phyloP scores from a whole-genome alignment of 768 basidiomycete species.

The Termitomyces sp. region DNA sequence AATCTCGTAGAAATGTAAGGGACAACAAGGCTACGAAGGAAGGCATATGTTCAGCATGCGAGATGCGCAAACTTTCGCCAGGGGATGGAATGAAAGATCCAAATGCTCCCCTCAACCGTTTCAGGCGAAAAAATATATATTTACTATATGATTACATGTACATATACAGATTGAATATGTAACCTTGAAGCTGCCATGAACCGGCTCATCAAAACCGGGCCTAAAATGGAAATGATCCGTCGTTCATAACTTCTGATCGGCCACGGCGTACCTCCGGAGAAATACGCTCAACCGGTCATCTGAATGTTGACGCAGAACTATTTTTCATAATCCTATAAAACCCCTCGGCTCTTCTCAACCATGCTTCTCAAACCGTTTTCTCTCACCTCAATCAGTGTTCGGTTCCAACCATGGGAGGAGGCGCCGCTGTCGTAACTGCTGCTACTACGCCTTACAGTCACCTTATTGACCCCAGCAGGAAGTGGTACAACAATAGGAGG shows the following conservation, averaged over 20 bases:
- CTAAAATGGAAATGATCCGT: conserved; percentile 7
- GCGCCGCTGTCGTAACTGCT: conserved; percentile 34
- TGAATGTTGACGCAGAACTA: conserved; percentile 14
- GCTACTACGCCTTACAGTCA: conserved; percentile 31
- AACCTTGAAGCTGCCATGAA: neutral
- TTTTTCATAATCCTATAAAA: conserved; percentile 23
- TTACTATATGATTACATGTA: too few relatives aligned
- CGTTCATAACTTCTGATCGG: conserved; percentile 6
- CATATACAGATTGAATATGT: neutral
- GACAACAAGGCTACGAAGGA: neutral
- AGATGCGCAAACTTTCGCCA: neutral
- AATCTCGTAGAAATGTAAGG: conserved; percentile 26
- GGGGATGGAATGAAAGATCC: neutral
- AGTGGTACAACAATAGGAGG: conserved; percentile 77
- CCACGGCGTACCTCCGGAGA: conserved; percentile 36
- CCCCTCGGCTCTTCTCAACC: conserved; percentile 16
- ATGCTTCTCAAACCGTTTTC: conserved; percentile 25
- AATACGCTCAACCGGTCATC: conserved; percentile 27
- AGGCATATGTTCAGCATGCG: neutral
- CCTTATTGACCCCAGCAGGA: conserved; percentile 58
- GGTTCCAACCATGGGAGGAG: conserved; percentile 46
- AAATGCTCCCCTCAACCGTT: neutral
- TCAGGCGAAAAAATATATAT: neutral
- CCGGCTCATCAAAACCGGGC: neutral
- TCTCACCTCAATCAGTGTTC: conserved; percentile 17